Evolutionary conservation across 2,329 filamentous ascomycete genomes (phyloP).

Genomic region (Penicillium sp.): DNA sequence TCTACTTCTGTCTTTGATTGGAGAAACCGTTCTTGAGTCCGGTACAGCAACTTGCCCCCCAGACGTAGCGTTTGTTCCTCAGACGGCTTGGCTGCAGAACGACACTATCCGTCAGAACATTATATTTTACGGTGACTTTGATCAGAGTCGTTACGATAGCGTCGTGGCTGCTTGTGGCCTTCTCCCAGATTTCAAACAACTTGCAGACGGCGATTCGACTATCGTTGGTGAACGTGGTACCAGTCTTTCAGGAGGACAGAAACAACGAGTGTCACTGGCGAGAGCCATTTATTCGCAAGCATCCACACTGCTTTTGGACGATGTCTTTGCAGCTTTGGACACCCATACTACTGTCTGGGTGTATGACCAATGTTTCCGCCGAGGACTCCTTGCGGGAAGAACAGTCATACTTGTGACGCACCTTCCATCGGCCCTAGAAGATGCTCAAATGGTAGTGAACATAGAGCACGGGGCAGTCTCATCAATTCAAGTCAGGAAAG

Average conservation of each 20-base stretch:
- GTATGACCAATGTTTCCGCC: constrained; percentile 57
- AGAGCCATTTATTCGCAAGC: constrained; percentile 73
- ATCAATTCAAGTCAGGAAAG: constrained; percentile 15
- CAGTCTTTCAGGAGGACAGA: constrained; percentile 78
- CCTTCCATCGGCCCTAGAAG: constrained; percentile 21
- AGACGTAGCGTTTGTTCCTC: constrained; percentile 57
- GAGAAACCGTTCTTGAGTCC: constrained; percentile 24
- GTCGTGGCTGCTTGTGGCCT: constrained; percentile 61
- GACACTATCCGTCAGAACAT: constrained; percentile 65
- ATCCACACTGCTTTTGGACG: constrained; percentile 76
- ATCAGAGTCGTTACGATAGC: constrained; percentile 53
- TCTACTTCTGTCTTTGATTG: constrained; percentile 36
- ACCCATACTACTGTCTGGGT: constrained; percentile 60
- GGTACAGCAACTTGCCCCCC: constrained; percentile 36
- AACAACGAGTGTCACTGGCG: constrained; percentile 75
- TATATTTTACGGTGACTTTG: constrained; percentile 56
- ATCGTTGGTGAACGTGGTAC: constrained; percentile 65
- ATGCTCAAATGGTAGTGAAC: constrained; percentile 19
- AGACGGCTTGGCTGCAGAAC: constrained; percentile 63
- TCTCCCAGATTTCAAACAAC: constrained; percentile 52
- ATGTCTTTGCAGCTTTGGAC: constrained; percentile 81
- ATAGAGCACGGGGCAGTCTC: constrained; percentile 20
- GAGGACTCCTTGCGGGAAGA: constrained; percentile 51
- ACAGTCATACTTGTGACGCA: constrained; percentile 58
- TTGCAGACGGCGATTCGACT: constrained; percentile 61